These are phyloP conservation scores for Kodamaea sp. DNA, from an alignment of 1,139 yeast species.

Conservation along the genomic window DNA sequence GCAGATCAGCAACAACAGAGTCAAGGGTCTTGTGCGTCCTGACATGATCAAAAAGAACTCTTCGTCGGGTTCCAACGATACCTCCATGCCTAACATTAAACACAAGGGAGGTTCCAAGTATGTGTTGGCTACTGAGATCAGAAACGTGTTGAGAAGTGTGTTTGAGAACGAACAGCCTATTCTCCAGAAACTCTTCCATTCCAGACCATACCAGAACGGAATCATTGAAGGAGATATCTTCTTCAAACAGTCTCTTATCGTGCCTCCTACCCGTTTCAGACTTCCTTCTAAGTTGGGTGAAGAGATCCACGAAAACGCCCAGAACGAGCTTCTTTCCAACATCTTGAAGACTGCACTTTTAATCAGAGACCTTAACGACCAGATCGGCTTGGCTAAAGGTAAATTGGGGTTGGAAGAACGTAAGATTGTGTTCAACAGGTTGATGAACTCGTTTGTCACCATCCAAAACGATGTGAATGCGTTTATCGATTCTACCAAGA, in stretches of 20 bases:
- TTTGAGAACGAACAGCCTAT: slow-evolving; percentile 71
- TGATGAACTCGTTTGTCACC: slow-evolving; percentile 94
- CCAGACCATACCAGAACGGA: slow-evolving; percentile 62
- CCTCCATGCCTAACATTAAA: slow-evolving; percentile 42
- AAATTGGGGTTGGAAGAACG: slow-evolving; percentile 62
- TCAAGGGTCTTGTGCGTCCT: slow-evolving; percentile 74
- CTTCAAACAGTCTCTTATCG: slow-evolving; percentile 83
- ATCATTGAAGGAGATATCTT: slow-evolving; percentile 79
- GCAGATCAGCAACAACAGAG: slow-evolving; percentile 77
- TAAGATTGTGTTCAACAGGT: slow-evolving; percentile 76
- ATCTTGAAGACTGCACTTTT: slow-evolving; percentile 76
- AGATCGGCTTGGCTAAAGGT: slow-evolving; percentile 67
- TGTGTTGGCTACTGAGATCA: slow-evolving; percentile 82
- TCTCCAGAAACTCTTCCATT: slow-evolving; percentile 67
- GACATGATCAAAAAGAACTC: slow-evolving; percentile 55
- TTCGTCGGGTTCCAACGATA: slow-evolving; percentile 19
- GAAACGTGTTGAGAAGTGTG: slow-evolving; percentile 72
- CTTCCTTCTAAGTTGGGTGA: slow-evolving; percentile 97
- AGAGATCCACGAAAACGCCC: slow-evolving; percentile 91
- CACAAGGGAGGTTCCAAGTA: slow-evolving; percentile 78
- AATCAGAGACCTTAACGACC: slow-evolving; percentile 87
- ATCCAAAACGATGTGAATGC: slow-evolving; percentile 95
- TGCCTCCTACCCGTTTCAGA: slow-evolving; percentile 96
- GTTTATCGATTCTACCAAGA: slow-evolving; percentile 88
- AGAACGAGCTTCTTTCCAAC: slow-evolving; percentile 82